Evolutionary conservation across 2,329 filamentous ascomycete species (phyloP), one percentile per base, ranked within the genome.

Genomic region (Fusarium tjaetaba): DNA sequence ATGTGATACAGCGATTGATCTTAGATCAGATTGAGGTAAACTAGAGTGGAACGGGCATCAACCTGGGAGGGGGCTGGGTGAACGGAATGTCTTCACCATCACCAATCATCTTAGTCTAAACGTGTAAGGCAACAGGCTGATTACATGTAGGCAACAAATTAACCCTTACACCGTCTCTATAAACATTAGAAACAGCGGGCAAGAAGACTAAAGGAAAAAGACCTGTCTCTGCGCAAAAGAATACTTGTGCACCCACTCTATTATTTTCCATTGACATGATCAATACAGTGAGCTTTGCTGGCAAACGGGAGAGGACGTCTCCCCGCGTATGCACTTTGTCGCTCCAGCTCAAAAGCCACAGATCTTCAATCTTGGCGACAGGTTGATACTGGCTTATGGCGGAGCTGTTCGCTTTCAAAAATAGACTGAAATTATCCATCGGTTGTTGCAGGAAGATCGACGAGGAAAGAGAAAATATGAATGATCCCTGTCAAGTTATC

Each of bases 231-330:
- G n/a, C 5, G 41, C n/a, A 43, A 7, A 5, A 7, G 22, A 11
- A 24, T 11, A 9, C n/a, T 1, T 2, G n/a, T 43, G 22, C 16
- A 7, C 11, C n/a, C 0, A 16, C 11, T 16, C 5, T 2, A 22
- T 11, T 7, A 15, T 16, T 24, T 43, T 16, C 9, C 15, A 24
- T 43, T 11, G 14, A n/a, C n/a, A 43, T 4, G 5, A 7, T 43
- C 15, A 43, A 3, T 9, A 15, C 22, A 16, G 41, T 43, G 41
- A 11, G 10, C 15, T 15, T 16, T 36, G 34, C 15, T 15, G 15
- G 5, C 20, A 42, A 42, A 42, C 14, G n/a, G 41, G 11, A 24
- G n/a, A 24, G 41, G n/a, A 24, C n/a, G 15, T 43, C 41, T 43
- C 14, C n/a, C 3, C n/a, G 10, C 15, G 10, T 6, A 24, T 43